Percentiles rank a stretch among this genome's conserved stretches.
Evolutionary conservation across 208 protist species (phyloP).

Genomic region (Leishmania braziliensis): DNA sequence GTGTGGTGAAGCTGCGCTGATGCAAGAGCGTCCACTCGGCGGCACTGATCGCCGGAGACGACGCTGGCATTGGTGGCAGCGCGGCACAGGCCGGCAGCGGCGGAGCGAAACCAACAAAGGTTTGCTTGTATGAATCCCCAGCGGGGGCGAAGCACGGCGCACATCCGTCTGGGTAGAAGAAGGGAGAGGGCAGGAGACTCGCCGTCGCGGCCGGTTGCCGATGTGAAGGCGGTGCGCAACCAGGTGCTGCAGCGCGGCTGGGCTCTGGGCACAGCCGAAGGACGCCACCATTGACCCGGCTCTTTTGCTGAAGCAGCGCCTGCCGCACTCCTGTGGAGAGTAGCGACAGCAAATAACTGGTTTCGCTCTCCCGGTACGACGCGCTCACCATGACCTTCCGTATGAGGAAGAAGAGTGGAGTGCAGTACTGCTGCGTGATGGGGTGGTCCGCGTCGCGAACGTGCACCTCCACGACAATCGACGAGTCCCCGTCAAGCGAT

Average conservation of each 20-base stretch:
- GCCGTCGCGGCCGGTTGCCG: background rate
- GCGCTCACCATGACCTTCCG: conserved; percentile 30
- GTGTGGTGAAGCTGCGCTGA: conserved; percentile 46
- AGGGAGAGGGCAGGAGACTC: conserved; percentile 40
- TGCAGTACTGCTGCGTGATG: conserved; percentile 57
- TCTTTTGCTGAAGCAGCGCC: conserved; percentile 34
- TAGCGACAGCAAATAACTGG: conserved; percentile 68
- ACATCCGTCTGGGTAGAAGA: conserved; percentile 47
- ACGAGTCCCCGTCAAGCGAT: conserved; percentile 9
- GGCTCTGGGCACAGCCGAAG: conserved; percentile 18
- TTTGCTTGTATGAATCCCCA: conserved; percentile 60
- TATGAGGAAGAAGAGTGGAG: conserved; percentile 79
- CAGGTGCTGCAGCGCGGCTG: background rate
- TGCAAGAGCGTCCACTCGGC: conserved; percentile 39
- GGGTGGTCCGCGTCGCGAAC: conserved; percentile 44
- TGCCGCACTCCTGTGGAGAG: conserved; percentile 69
- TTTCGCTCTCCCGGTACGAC: conserved; percentile 53
- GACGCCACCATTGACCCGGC: conserved; percentile 4
- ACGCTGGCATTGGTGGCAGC: conserved; percentile 6
- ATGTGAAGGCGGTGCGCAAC: background rate
- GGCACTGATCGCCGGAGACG: conserved; percentile 11
- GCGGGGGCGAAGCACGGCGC: conserved; percentile 74
- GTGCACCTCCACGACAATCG: conserved; percentile 67
- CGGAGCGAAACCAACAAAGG: conserved; percentile 58
- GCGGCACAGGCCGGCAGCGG: conserved; percentile 21